A percentile compares a stretch with the other conserved stretches of the same genome.
phyloP scores from a whole-genome alignment of 2,329 filamentous ascomycete species.

The Paradendryphiella salina region DNA sequence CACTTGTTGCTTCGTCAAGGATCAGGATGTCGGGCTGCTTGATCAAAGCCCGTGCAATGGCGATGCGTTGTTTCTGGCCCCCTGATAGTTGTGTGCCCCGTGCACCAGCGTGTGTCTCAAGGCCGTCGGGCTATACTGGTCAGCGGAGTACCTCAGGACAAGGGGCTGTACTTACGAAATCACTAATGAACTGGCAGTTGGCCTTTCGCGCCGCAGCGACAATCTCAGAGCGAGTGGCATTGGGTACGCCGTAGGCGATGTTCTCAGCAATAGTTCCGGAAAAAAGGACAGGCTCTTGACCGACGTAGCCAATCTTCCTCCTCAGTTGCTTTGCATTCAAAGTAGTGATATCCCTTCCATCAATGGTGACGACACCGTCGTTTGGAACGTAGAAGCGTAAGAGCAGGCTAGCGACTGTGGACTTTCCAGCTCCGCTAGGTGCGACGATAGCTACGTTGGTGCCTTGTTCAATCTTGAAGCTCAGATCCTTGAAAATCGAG shows the following conservation, averaged over 20 bases:
- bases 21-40: conserved; percentile 97
- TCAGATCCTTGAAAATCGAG: conserved; percentile 82
- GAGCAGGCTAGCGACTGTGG: conserved; percentile 88
- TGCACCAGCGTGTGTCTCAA: conserved; percentile 91
- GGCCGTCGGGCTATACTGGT: conserved; percentile 70
- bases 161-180: conserved; percentile 66
- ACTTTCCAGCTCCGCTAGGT: conserved; percentile 94
- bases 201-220: conserved; percentile 84
- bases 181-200: conserved; percentile 95
- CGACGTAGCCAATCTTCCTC: conserved; percentile 90
- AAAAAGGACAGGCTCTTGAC: conserved; percentile 92
- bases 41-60: conserved; percentile 90
- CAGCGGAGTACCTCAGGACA: conserved; percentile 9
- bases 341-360: conserved; percentile 76
- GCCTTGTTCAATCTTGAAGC: conserved; percentile 89
- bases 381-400: conserved; percentile 89
- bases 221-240: conserved; percentile 78
- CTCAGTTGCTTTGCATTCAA: conserved; percentile 95
- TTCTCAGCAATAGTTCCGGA: conserved; percentile 84
- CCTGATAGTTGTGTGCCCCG: conserved; percentile 92
- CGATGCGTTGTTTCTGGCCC: conserved; percentile 96
- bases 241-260: conserved; percentile 86
- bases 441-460: conserved; percentile 96
- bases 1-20: conserved; percentile 91
- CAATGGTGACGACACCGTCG: conserved; percentile 75